Evolutionary conservation across 305 asterid species (phyloP).

Genomic region (Rubia balearica): DNA sequence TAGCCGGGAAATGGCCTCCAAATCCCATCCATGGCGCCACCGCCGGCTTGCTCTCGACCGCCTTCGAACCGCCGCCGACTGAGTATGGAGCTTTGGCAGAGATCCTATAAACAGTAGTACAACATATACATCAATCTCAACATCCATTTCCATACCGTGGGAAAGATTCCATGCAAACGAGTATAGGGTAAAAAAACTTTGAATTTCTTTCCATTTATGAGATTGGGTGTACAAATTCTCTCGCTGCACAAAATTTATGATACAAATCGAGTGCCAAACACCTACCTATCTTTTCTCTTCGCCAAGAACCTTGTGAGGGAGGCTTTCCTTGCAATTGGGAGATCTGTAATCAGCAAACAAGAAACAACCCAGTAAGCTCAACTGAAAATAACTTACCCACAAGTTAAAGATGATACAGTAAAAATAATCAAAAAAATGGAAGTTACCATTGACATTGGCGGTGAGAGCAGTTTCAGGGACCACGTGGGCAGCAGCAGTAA

Average conservation of each 20-base stretch:
- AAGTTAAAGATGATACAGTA: background rate
- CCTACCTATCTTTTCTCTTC: conserved; percentile 65
- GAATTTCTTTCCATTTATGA: background rate
- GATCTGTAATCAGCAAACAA: conserved; percentile 28
- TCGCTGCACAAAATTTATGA: background rate
- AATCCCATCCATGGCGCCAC: conserved; percentile 43
- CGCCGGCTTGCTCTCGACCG: conserved; percentile 26
- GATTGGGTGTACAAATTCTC: background rate
- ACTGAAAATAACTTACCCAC: background rate
- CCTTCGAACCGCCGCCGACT: conserved; percentile 19
- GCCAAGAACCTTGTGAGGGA: conserved; percentile 63
- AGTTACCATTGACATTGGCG: conserved; percentile 25
- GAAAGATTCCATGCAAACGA: background rate
- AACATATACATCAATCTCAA: conserved; percentile 5
- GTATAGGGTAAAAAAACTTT: background rate
- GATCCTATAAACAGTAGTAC: conserved; percentile 29
- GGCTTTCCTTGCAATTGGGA: conserved; percentile 59
- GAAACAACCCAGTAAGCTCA: background rate
- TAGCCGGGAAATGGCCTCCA: conserved; percentile 26
- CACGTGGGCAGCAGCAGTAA: conserved; percentile 26
- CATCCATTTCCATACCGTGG: background rate
- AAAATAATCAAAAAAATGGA: background rate
- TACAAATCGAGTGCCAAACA: background rate
- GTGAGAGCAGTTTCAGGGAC: conserved; percentile 16
- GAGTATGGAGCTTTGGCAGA: conserved; percentile 53